Evolutionary conservation across 176 grass and related monocot species (phyloP).

Genomic region (Zea mays): Zm-B73-REFERENCE-NAM-5.0 NC_050099.1:247200501-247201000

Average conservation of each 20-base stretch:
- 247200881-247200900: too few relatives aligned
- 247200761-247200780: constrained; percentile 2
- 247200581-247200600: background rate
- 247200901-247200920: too few relatives aligned
- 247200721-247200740: constrained; percentile 25
- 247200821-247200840: too few relatives aligned
- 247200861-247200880: too few relatives aligned
- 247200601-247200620: constrained; percentile 21
- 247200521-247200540: constrained; percentile 16
- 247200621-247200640: constrained; percentile 19
- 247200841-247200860: too few relatives aligned
- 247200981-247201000: background rate
- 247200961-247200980: too few relatives aligned
- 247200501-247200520: constrained; percentile 43
- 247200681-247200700: background rate
- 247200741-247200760: background rate
- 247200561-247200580: background rate
- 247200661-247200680: background rate
- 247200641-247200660: background rate
- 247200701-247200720: constrained; percentile 23
- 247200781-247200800: background rate
- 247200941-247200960: too few relatives aligned
- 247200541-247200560: background rate
- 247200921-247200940: too few relatives aligned
- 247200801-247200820: background rate